Percentiles rank a stretch among this genome's conserved stretches.
phyloP scores from a whole-genome alignment of 306 rosid species.

The Glycine soja region DNA sequence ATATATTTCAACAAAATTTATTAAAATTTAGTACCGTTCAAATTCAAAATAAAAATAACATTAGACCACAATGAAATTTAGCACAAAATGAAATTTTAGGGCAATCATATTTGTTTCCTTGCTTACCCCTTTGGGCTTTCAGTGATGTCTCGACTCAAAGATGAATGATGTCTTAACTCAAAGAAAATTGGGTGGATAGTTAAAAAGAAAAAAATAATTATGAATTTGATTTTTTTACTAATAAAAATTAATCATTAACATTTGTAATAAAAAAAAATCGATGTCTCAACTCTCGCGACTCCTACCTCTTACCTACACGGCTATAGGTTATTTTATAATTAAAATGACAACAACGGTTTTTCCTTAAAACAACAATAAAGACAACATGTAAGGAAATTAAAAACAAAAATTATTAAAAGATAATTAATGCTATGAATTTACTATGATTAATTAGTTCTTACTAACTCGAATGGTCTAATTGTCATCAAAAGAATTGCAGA shows the following conservation, averaged over 20 bases:
- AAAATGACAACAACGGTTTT: not conserved
- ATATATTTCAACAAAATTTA: not conserved
- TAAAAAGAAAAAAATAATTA: too few relatives aligned
- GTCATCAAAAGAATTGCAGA: constrained; percentile 8
- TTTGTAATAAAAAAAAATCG: not conserved
- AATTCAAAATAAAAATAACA: not conserved
- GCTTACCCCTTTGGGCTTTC: constrained; percentile 29
- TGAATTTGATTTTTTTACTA: too few relatives aligned
- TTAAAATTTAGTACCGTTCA: not conserved
- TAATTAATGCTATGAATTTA: not conserved
- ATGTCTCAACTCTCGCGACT: not conserved
- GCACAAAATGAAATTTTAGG: not conserved
- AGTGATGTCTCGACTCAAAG: not conserved
- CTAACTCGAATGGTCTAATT: constrained; percentile 37
- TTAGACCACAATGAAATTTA: not conserved
- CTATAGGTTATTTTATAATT: too few relatives aligned
- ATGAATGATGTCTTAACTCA: too few relatives aligned
- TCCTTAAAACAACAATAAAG: not conserved
- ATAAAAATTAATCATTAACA: too few relatives aligned
- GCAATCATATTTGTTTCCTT: not conserved
- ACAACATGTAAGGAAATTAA: not conserved
- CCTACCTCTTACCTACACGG: not conserved
- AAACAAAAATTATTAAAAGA: not conserved
- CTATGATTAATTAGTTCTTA: constrained; percentile 22
- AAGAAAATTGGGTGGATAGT: too few relatives aligned